Base-by-base conservation (phyloP, 371 early-diverging fungal species). In the Mortierella sp. region DNA sequence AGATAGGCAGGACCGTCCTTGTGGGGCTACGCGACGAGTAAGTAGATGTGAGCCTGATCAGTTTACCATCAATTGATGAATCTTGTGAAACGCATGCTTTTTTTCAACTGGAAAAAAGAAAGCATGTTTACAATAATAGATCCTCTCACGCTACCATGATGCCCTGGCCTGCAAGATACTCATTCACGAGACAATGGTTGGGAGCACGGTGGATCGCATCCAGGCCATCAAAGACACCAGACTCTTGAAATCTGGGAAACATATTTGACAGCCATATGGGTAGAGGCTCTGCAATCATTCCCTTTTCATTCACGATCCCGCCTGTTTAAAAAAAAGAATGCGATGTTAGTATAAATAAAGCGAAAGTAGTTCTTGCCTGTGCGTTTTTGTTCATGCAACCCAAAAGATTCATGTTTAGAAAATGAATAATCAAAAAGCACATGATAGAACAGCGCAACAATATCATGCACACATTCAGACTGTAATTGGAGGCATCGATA, bases 151-250 rank as follows among this genome's bases (percentile, higher is more conserved):
- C 68, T 76, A 86, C 86, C 87, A 91, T 84, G 73, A 91, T 91
- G 8, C 91, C 91, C 66, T 91, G 91, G 1, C 88, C 89, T 18
- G 87, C 80, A n/a, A 75, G 66, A 66, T 85, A 88, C 60, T 91
- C 91, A 78, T 91, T 91, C 28, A 91, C 84, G 10, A 91, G 84
- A 55, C 87, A 86, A 67, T 89, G 85, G 72, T 91, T 90, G 28
- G 89, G 86, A 18, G 57, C 76, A 3, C 52, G 70, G 14, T 70
- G 55, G 40, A 54, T 62, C 1, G 65, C 57, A 62, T 72, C 72
- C 61, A 75, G 59, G n/a, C 65, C 74, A 8, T 75, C 66, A 65
- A 83, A 84, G 20, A 83, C 72, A 8, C 78, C 78, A 51, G 77
- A 28, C 45, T 75, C 70, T 12, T 68, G 57, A 24, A 85, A 70